These are phyloP conservation scores for Voacanga thouarsii DNA, from an alignment of 257 asterid genomes.

Conservation along the genomic window DNA sequence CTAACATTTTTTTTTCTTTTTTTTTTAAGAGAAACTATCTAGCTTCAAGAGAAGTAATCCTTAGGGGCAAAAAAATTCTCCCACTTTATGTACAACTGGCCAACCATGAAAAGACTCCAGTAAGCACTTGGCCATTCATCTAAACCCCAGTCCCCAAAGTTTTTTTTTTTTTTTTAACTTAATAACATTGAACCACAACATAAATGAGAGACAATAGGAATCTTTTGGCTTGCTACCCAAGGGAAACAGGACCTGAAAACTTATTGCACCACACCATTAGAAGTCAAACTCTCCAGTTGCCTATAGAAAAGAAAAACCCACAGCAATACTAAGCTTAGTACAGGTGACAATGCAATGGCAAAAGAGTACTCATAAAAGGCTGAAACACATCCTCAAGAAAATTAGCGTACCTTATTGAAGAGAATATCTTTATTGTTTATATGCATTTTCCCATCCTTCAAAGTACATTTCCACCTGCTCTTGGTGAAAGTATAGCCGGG, in stretches of 20 bases:
- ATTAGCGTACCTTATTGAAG: constrained; percentile 51
- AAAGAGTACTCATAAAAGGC: background rate
- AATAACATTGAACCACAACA: constrained; percentile 27
- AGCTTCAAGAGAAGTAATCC: background rate
- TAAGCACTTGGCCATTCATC: constrained; percentile 18
- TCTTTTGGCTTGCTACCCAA: constrained; percentile 17
- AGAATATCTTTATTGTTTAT: constrained; percentile 86
- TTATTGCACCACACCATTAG: constrained; percentile 37
- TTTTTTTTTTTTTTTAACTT: constrained; percentile 26
- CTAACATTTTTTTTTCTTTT: background rate
- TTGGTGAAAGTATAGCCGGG: constrained; percentile 38
- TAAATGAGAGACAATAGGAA: constrained; percentile 12
- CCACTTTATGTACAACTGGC: constrained; percentile 40
- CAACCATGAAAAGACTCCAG: constrained; percentile 30
- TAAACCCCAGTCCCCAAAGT: constrained; percentile 12
- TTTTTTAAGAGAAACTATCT: background rate
- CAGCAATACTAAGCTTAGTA: background rate
- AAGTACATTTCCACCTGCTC: constrained; percentile 97
- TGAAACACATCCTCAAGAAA: background rate
- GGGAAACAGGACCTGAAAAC: background rate
- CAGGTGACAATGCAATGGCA: background rate
- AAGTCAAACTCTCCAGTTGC: constrained; percentile 87
- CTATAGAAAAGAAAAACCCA: constrained; percentile 29
- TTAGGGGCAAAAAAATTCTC: constrained; percentile 17
- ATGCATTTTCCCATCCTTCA: constrained; percentile 97